Evolutionary conservation across 441 rosid species (phyloP).

Genomic region (Adansonia grandidieri): DNA sequence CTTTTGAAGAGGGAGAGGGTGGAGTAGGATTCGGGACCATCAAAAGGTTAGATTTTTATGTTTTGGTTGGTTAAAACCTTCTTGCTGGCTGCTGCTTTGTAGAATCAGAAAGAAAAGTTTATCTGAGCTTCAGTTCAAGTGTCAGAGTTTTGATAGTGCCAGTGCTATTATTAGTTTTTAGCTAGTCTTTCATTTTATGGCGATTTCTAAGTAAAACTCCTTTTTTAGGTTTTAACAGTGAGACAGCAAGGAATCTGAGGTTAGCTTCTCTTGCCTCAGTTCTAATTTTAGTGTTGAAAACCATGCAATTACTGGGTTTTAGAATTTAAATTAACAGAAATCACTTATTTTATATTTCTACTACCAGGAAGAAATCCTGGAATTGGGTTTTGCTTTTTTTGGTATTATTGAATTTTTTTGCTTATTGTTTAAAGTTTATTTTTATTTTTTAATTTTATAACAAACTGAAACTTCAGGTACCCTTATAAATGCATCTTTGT

Average conservation of each 20-base stretch:
- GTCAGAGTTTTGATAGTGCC: slow-evolving; percentile 44
- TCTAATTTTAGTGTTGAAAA: not conserved
- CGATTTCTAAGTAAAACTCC: slow-evolving; percentile 30
- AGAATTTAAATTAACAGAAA: not conserved
- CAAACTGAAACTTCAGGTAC: slow-evolving; percentile 9
- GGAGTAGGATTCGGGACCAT: slow-evolving; percentile 29
- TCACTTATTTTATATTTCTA: slow-evolving; percentile 13
- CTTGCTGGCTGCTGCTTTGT: not conserved
- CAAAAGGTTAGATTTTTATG: slow-evolving; percentile 34
- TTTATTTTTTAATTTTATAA: not conserved
- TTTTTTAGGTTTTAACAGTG: slow-evolving; percentile 18
- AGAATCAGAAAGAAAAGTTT: slow-evolving; percentile 24
- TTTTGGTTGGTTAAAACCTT: slow-evolving; percentile 11
- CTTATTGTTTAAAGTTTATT: not conserved
- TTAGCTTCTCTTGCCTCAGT: slow-evolving; percentile 2
- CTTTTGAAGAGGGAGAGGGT: slow-evolving; percentile 21
- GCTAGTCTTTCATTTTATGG: slow-evolving; percentile 37
- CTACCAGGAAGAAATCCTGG: slow-evolving; percentile 21
- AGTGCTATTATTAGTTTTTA: slow-evolving; percentile 32
- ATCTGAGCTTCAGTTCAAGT: slow-evolving; percentile 39
- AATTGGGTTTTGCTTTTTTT: slow-evolving; percentile 22
- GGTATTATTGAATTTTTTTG: slow-evolving; percentile 13
- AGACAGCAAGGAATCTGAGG: slow-evolving; percentile 15
- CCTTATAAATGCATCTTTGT: not conserved
- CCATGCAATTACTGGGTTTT: slow-evolving; percentile 8